Conservation (phyloP, 2,329 filamentous ascomycete species). For the Claviceps cyperi region DNA sequence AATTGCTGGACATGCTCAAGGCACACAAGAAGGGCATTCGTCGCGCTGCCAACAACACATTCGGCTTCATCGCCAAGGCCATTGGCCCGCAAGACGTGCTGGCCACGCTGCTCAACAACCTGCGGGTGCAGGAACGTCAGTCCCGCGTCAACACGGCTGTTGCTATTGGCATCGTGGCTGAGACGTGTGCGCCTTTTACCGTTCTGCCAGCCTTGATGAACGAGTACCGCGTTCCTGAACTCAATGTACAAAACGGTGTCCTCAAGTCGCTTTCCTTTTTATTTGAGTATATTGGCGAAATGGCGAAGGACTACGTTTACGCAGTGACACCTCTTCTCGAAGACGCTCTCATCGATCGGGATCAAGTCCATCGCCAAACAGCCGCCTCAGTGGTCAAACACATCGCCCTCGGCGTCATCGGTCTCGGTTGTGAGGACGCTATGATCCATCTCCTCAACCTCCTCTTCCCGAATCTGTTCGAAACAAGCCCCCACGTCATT, state of each 20-base stretch:
- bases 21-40: conserved; percentile 99
- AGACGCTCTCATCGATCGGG: conserved; percentile 91
- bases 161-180: conserved; percentile 94
- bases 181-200: conserved; percentile 96
- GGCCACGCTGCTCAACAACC: conserved; percentile 88
- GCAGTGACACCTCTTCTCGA: conserved; percentile 91
- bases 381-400: conserved; percentile 96
- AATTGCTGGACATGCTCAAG: conserved; percentile 97
- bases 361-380: conserved; percentile 95
- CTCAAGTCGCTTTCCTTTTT: conserved; percentile 94
- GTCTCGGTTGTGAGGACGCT: conserved; percentile 91
- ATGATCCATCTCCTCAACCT: conserved; percentile 97
- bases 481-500: conserved; percentile 96
- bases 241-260: conserved; percentile 97
- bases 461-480: conserved; percentile 91
- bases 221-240: conserved; percentile 93
- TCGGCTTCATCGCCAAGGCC: conserved; percentile 97
- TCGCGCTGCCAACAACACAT: conserved; percentile 96
- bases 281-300: conserved; percentile 98
- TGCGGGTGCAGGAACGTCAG: conserved; percentile 93
- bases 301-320: conserved; percentile 99
- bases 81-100: conserved; percentile 96
- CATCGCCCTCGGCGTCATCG: conserved; percentile 92
- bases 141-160: conserved; percentile 97
- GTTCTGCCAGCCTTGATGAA: conserved; percentile 99